phyloP scores from a whole-genome alignment of 352 stramenopile genomes.

The Phytopythium mirpurense region DNA sequence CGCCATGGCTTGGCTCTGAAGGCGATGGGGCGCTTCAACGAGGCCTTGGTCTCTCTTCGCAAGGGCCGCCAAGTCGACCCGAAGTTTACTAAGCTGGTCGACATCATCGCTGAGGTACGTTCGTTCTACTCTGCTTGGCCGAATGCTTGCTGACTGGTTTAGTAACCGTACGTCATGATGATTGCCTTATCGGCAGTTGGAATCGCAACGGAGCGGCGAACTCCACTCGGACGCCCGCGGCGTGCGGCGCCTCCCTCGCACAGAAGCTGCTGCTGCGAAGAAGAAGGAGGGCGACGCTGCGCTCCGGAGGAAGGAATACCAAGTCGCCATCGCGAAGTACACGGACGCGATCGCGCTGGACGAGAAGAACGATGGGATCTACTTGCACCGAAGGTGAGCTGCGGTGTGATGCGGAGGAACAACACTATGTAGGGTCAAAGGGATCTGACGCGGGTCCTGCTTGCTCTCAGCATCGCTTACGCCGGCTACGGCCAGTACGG shows the following conservation, averaged over 20 bases:
- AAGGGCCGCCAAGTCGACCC: constrained; percentile 73
- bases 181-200: neutral
- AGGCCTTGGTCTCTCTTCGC: constrained; percentile 56
- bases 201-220: constrained; percentile 1
- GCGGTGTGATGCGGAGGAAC: neutral
- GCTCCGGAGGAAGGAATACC: constrained; percentile 46
- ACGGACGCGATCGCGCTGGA: constrained; percentile 43
- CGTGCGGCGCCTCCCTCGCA: constrained; percentile 21
- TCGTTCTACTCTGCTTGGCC: neutral
- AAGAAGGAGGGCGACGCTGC: constrained; percentile 44
- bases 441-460: neutral
- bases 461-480: constrained; percentile 29
- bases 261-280: constrained; percentile 20
- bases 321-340: constrained; percentile 37
- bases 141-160: neutral
- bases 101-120: constrained; percentile 44
- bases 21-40: constrained; percentile 65
- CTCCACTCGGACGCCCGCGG: constrained; percentile 5
- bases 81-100: constrained; percentile 55
- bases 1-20: constrained; percentile 90
- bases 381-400: constrained; percentile 35
- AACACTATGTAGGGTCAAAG: no score
- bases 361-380: constrained; percentile 46
- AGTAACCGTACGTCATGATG: no score
- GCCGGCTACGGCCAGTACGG: constrained; percentile 26